Percentiles rank a stretch among this genome's conserved stretches.
These are phyloP conservation scores for Nakaseomyces glabratus DNA, from an alignment of 1,139 yeast species.

Conservation along the genomic window DNA sequence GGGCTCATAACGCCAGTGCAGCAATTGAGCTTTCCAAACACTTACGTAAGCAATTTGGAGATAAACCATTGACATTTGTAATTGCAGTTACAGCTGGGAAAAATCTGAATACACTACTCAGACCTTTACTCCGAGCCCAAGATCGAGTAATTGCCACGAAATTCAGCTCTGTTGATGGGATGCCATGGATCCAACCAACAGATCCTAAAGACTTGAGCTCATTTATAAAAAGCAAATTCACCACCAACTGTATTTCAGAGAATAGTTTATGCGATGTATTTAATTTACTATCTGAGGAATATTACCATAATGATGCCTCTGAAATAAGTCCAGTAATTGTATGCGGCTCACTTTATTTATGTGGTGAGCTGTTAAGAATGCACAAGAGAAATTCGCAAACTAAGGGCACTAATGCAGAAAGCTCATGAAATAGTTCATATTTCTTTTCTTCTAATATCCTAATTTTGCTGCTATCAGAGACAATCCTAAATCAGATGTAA, in stretches of 20 bases:
- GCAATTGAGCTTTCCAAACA: constrained; percentile 55
- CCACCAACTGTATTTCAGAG: constrained; percentile 24
- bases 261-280: constrained; percentile 3
- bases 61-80: constrained; percentile 46
- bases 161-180: constrained; percentile 66
- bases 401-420: too few species aligned
- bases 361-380: constrained; percentile 54
- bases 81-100: constrained; percentile 75
- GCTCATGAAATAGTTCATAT: too few species aligned
- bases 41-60: constrained; percentile 28
- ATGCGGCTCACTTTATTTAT: constrained; percentile 74
- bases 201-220: constrained; percentile 34
- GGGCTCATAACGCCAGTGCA: constrained; percentile 87
- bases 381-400: constrained; percentile 20
- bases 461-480: too few species aligned
- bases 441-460: too few species aligned
- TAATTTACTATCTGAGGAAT: not conserved
- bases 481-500: too few species aligned
- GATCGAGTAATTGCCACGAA: constrained; percentile 56
- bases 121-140: constrained; percentile 38
- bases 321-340: constrained; percentile 39
- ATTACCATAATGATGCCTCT: not conserved
- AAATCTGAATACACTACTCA: constrained; percentile 43
- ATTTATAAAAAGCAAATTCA: constrained; percentile 29
- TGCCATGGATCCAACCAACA: constrained; percentile 80